Conservation (phyloP, 139 green algal species). For the Closterium sp. region DNA sequence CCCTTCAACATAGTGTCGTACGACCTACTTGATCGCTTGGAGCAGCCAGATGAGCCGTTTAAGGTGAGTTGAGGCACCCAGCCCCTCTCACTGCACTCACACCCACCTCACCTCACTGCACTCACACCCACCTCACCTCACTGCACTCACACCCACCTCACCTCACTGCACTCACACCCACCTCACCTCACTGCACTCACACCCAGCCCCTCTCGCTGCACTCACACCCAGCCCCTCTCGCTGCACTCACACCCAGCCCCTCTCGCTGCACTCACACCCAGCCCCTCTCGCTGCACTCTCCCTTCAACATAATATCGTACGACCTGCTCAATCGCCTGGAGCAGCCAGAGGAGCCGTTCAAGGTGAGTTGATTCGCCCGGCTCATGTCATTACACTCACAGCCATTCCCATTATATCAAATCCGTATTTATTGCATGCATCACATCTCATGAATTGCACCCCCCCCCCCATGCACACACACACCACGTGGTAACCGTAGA, state of each 20-base stretch:
- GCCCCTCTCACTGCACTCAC: background rate
- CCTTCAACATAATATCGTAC: background rate
- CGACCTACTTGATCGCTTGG: slow-evolving; percentile 7
- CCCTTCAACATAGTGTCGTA: slow-evolving; percentile 50
- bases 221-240: too few species aligned
- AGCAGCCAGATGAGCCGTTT: too few species aligned
- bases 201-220: background rate
- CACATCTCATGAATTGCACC: too few species aligned
- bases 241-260: too few species aligned
- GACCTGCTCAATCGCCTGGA: background rate
- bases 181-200: background rate
- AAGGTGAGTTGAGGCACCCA: too few species aligned
- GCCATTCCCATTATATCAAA: background rate
- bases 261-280: background rate
- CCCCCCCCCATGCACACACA: too few species aligned
- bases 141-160: background rate
- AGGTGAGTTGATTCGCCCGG: background rate
- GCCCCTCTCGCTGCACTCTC: background rate
- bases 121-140: background rate
- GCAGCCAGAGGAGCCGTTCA: background rate
- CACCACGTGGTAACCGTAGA: too few species aligned
- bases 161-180: too few species aligned
- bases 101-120: background rate
- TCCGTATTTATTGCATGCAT: background rate
- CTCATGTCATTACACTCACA: background rate